phyloP scores from a whole-genome alignment of 2,329 filamentous ascomycete species.

The Paracoccidioides lutzii region DNA sequence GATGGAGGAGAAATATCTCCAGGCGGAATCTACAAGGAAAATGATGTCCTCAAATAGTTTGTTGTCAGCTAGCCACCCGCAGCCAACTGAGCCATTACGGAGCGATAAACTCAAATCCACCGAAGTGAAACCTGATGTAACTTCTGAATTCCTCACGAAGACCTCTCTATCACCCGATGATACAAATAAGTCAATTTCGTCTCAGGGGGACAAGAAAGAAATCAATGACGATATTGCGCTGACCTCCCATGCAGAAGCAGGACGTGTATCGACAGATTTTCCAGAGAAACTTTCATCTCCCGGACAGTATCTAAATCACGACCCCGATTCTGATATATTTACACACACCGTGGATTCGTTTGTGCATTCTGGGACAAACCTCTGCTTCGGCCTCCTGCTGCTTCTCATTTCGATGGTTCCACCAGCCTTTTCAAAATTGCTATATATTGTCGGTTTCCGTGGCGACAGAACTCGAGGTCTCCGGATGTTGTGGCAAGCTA shows the following conservation, averaged over 20 bases:
- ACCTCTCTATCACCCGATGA: background rate
- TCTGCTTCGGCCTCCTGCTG: conserved; percentile 79
- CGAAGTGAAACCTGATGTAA: background rate
- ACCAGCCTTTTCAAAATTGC: conserved; percentile 72
- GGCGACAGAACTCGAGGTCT: conserved; percentile 77
- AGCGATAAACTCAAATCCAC: background rate
- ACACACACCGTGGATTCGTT: conserved; percentile 71
- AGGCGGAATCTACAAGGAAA: conserved; percentile 8
- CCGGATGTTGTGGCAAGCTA: conserved; percentile 79
- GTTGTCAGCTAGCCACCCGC: conserved; percentile 10
- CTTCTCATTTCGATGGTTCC: conserved; percentile 87
- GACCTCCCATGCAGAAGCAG: background rate
- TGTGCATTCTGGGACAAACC: conserved; percentile 74
- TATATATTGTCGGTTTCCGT: conserved; percentile 80
- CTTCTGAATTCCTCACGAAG: background rate
- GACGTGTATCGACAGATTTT: background rate
- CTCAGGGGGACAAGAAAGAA: background rate
- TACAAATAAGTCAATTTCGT: background rate
- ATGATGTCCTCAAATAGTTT: conserved; percentile 6
- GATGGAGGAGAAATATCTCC: conserved; percentile 52
- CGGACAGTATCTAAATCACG: conserved; percentile 17
- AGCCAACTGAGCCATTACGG: background rate
- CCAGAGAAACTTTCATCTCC: background rate
- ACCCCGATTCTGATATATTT: conserved; percentile 51
- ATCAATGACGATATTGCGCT: background rate